Evolutionary conservation across 352 stramenopile genomes (phyloP).

Genomic region (Halophytophthora polymorphica): DNA sequence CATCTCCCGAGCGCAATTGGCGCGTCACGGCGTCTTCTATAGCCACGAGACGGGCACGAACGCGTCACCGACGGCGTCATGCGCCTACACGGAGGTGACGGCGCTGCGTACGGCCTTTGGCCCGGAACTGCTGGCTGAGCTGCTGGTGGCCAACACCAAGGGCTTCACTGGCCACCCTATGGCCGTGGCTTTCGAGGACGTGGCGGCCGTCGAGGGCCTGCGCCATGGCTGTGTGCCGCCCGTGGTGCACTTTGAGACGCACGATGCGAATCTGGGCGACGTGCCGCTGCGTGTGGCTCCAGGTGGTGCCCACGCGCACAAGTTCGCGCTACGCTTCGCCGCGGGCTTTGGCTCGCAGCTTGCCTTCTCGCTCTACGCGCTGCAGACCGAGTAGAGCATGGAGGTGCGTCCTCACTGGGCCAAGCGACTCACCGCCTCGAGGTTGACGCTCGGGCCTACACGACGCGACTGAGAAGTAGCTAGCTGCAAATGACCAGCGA

Average conservation of each 20-base stretch:
- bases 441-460: too few relatives aligned
- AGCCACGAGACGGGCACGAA: constrained; percentile 97
- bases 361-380: constrained; percentile 93
- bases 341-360: constrained; percentile 96
- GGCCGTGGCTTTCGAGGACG: constrained; percentile 96
- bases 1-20: constrained; percentile 91
- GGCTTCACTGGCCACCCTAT: constrained; percentile 96
- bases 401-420: constrained; percentile 4
- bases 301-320: constrained; percentile 68
- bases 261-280: constrained; percentile 72
- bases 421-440: not conserved
- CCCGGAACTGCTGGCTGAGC: constrained; percentile 56
- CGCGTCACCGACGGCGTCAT: constrained; percentile 89
- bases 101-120: constrained; percentile 67
- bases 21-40: constrained; percentile 94
- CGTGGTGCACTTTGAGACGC: constrained; percentile 89
- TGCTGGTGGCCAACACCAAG: constrained; percentile 92
- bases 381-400: constrained; percentile 31
- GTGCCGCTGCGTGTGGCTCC: constrained; percentile 47
- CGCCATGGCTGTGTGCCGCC: constrained; percentile 81
- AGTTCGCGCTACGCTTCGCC: constrained; percentile 94
- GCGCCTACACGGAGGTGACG: constrained; percentile 92
- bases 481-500: too few relatives aligned
- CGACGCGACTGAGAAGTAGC: too few relatives aligned
- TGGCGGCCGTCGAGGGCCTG: constrained; percentile 92